These are phyloP conservation scores for Arxiozyma bovina DNA, from an alignment of 1,139 yeast species.

Conservation along the genomic window DNA sequence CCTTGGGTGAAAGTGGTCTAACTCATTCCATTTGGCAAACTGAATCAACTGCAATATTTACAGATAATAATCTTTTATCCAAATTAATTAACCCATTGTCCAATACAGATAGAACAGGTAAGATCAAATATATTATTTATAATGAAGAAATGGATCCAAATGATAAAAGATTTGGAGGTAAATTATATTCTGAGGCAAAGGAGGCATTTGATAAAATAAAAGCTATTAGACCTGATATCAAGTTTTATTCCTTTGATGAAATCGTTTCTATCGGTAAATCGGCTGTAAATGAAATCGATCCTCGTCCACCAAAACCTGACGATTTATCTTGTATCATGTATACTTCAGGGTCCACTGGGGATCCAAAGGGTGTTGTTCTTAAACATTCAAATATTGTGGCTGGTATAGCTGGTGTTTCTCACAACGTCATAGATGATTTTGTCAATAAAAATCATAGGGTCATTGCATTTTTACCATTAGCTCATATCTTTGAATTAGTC, in stretches of 20 bases:
- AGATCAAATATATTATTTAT: constrained; percentile 63
- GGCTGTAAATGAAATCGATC: constrained; percentile 31
- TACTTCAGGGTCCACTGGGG: constrained; percentile 97
- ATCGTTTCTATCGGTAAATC: constrained; percentile 54
- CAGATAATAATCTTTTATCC: constrained; percentile 65
- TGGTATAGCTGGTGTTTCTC: constrained; percentile 74
- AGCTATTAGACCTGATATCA: constrained; percentile 67
- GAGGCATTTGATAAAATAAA: constrained; percentile 50
- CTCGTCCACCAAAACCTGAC: constrained; percentile 52
- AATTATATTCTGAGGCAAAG: constrained; percentile 46
- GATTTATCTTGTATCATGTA: constrained; percentile 91
- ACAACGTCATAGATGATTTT: constrained; percentile 49
- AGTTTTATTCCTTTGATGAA: constrained; percentile 58
- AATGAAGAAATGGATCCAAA: constrained; percentile 50
- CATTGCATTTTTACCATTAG: constrained; percentile 86
- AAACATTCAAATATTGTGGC: constrained; percentile 70
- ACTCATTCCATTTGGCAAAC: constrained; percentile 82
- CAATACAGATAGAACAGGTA: constrained; percentile 42
- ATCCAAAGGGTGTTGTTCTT: constrained; percentile 93
- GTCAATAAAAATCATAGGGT: constrained; percentile 49
- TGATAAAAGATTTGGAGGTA: constrained; percentile 60
- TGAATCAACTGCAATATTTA: constrained; percentile 65
- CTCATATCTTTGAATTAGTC: constrained; percentile 80
- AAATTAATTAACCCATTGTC: constrained; percentile 61
- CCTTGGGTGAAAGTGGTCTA: constrained; percentile 87